Percentiles rank a stretch among this genome's conserved stretches.
These are phyloP conservation scores for Gremmenia infestans DNA, from an alignment of 2,329 filamentous ascomycete species.

Conservation along the genomic window DNA sequence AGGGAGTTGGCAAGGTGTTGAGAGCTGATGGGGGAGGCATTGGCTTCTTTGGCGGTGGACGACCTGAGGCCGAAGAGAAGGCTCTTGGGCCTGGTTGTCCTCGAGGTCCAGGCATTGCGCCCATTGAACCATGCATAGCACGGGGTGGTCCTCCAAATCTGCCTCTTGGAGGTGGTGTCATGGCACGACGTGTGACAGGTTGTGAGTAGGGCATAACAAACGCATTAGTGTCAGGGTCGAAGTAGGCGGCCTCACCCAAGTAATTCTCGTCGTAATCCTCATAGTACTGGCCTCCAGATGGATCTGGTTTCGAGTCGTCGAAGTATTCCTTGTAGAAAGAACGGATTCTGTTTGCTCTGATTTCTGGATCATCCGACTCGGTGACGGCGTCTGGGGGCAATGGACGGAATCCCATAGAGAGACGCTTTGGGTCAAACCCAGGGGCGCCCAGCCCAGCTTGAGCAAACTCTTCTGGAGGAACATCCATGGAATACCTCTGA, in stretches of 20 bases:
- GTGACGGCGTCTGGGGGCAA: constrained; percentile 79
- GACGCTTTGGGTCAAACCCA: constrained; percentile 48
- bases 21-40: constrained; percentile 71
- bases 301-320: constrained; percentile 63
- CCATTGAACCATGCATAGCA: constrained; percentile 44
- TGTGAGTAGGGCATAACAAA: constrained; percentile 82
- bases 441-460: constrained; percentile 49
- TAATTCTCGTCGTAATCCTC: constrained; percentile 73
- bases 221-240: constrained; percentile 29
- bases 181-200: constrained; percentile 80
- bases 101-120: constrained; percentile 34
- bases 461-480: constrained; percentile 33
- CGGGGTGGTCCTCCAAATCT: constrained; percentile 34
- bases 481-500: constrained; percentile 33
- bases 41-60: constrained; percentile 43
- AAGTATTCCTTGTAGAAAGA: constrained; percentile 99
- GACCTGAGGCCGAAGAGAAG: constrained; percentile 56
- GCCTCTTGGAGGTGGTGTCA: constrained; percentile 80
- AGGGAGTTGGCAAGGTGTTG: constrained; percentile 75
- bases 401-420: constrained; percentile 74
- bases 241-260: constrained; percentile 52
- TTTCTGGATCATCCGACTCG: constrained; percentile 82
- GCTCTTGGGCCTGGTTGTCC: constrained; percentile 46
- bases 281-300: constrained; percentile 50
- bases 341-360: constrained; percentile 90